Conservation (phyloP, 23 red algal genomes). For the Gracilariopsis chorda region DNA sequence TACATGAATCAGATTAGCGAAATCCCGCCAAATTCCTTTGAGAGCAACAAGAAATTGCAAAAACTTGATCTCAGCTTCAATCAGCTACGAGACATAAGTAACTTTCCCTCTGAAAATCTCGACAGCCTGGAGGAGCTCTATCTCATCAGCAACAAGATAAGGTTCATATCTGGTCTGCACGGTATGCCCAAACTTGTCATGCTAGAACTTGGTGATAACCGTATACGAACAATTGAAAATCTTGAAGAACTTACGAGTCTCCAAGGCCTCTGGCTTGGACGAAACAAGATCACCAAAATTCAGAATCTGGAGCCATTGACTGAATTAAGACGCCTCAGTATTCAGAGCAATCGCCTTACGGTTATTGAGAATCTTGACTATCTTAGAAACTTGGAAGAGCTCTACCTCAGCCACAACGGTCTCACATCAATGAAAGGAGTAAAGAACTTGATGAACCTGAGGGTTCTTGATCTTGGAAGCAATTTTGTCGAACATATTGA, state of each 20-base stretch:
- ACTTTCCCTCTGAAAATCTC: conserved; percentile 47
- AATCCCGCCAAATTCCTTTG: conserved; percentile 51
- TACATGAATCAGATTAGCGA: conserved; percentile 84
- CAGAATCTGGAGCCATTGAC: conserved; percentile 50
- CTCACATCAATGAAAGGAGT: conserved; percentile 71
- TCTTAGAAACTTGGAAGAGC: conserved; percentile 53
- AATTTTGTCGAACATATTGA: conserved; percentile 81
- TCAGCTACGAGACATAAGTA: conserved; percentile 39
- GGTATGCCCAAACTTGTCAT: conserved; percentile 66
- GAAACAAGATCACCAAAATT: conserved; percentile 90
- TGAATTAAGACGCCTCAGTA: conserved; percentile 62
- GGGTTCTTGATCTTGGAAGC: conserved; percentile 78
- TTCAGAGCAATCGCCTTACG: conserved; percentile 86
- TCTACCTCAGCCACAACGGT: conserved; percentile 94
- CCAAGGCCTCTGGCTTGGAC: conserved; percentile 87
- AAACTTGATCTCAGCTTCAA: conserved; percentile 97
- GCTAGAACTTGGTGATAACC: conserved; percentile 97
- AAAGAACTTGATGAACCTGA: conserved; percentile 61
- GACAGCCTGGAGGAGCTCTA: conserved; percentile 87
- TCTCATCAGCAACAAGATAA: conserved; percentile 92
- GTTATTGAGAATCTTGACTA: conserved; percentile 35
- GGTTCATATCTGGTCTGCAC: conserved; percentile 40
- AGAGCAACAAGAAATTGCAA: conserved; percentile 48
- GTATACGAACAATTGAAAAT: conserved; percentile 79
- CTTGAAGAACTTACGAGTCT: conserved; percentile 32